Base-by-base conservation (phyloP, 1,284 basidiomycete species). In the Microbotryum saponariae region DNA sequence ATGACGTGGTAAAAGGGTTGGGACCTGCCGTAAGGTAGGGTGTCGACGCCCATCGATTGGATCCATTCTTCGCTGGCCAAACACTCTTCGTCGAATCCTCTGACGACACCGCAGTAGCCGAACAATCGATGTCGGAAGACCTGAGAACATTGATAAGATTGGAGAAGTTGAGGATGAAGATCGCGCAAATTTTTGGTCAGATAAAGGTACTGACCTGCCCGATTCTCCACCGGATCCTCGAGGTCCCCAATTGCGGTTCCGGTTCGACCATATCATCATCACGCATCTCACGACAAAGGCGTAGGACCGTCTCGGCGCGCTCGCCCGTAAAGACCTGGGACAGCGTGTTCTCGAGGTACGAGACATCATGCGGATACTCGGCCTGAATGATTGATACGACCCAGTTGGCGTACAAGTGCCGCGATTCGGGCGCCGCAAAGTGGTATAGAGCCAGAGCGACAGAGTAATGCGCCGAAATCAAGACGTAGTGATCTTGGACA, bases 1-100 rank as follows among this genome's bases (percentile, higher is more conserved):
- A 63, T 44, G 27, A 67, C 63, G 54, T 67, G 66, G 51, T 67
- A 67, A 47, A 67, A 67, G 1, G 66, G 66, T 48, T 67, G 66
- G 8, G 54, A 9, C 1, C 66, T 47, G 3, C 66, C 66, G 31
- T 33, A 48, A 12, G 63, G 57, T 1, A 67, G 46, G 2, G 44
- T 33, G 42, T 67, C 66, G 33, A 67, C 66, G 2, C 51, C 61
- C 66, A 67, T 63, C 20, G 46, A 45, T 33, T 54, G 51, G 16
- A 59, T 59, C 58, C 58, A 67, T 21, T 60, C 51, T 59, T 67
- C 66, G 29, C 50, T 56, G 25, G 66, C 66, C 51, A 61, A 45
- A 49, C 66, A 67, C 12, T 14, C 59, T n/a, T 62, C 57, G 51
- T 67, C 66, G 54, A 57, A 67, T 18, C 66, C 66, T 14, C 66